phyloP scores from a whole-genome alignment of 257 asterid genomes.

The Anisodus tanguticus region DNA sequence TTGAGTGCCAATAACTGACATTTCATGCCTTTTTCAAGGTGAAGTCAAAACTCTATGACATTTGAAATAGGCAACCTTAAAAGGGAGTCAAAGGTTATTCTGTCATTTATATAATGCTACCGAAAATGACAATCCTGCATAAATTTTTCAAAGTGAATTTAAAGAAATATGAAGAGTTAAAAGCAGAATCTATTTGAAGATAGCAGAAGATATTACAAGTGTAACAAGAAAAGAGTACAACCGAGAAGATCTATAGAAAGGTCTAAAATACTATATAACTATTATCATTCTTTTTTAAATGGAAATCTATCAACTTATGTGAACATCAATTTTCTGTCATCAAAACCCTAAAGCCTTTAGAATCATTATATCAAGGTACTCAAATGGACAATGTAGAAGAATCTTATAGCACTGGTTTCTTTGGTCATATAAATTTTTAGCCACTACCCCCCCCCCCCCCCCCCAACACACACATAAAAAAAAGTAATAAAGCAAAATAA shows the following conservation, averaged over 20 bases:
- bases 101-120: neutral
- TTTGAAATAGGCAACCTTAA: neutral
- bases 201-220: neutral
- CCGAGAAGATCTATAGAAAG: neutral
- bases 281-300: neutral
- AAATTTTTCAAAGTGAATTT: neutral
- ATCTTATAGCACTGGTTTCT: neutral
- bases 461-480: neutral
- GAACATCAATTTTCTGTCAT: neutral
- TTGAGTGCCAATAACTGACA: conserved; percentile 21
- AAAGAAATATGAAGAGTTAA: neutral
- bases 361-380: neutral
- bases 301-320: conserved; percentile 8
- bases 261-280: neutral
- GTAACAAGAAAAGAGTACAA: neutral
- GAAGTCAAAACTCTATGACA: conserved; percentile 3
- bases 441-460: neutral
- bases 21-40: conserved; percentile 16
- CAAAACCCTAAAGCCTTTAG: neutral
- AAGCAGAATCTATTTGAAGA: neutral
- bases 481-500: conserved; percentile 1
- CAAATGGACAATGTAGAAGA: neutral
- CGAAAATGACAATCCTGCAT: neutral
- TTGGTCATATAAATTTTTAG: neutral
- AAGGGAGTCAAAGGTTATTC: neutral